phyloP scores from a whole-genome alignment of 306 rosid genomes.

The Begonia loranthoides region DNA sequence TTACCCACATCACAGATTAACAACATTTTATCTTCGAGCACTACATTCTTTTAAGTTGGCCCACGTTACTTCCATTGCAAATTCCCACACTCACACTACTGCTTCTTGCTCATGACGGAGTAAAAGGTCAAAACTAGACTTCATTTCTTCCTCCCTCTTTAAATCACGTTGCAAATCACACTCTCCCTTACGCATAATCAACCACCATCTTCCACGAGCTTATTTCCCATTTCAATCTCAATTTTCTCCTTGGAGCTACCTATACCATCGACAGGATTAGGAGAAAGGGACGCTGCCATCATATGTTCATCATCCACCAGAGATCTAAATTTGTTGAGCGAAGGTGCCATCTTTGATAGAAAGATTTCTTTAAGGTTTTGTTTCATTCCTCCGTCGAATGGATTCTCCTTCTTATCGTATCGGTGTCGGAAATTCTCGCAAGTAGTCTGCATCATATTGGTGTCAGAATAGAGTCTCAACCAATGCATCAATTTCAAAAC shows the following conservation, averaged over 20 bases:
- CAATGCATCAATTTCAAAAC: too few species aligned
- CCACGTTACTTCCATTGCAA: slow-evolving; percentile 18
- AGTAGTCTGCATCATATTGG: slow-evolving; percentile 53
- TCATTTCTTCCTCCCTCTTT: slow-evolving; percentile 37
- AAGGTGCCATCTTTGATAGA: slow-evolving; percentile 35
- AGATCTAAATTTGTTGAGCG: slow-evolving; percentile 47
- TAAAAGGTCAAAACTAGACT: slow-evolving; percentile 27
- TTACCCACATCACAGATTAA: too few species aligned
- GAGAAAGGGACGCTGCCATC: slow-evolving; percentile 21
- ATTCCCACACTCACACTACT: slow-evolving; percentile 22
- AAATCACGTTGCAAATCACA: slow-evolving; percentile 32
- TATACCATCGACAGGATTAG: slow-evolving; percentile 25
- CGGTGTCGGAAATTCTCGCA: slow-evolving; percentile 82
- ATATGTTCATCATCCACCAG: slow-evolving; percentile 36
- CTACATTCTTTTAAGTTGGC: slow-evolving; percentile 22
- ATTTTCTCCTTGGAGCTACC: slow-evolving; percentile 50
- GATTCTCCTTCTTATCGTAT: slow-evolving; percentile 69
- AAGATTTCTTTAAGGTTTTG: slow-evolving; percentile 46
- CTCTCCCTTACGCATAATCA: slow-evolving; percentile 37
- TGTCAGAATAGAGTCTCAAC: not conserved
- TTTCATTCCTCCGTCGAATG: slow-evolving; percentile 41
- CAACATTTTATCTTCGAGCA: slow-evolving; percentile 22
- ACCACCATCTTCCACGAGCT: slow-evolving; percentile 26
- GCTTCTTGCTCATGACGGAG: slow-evolving; percentile 33
- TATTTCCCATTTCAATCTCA: slow-evolving; percentile 74